Evolutionary conservation across 2,329 filamentous ascomycete species (phyloP), one percentile per base, ranked within the genome.

Genomic region (Akanthomyces uredinophilus): DNA sequence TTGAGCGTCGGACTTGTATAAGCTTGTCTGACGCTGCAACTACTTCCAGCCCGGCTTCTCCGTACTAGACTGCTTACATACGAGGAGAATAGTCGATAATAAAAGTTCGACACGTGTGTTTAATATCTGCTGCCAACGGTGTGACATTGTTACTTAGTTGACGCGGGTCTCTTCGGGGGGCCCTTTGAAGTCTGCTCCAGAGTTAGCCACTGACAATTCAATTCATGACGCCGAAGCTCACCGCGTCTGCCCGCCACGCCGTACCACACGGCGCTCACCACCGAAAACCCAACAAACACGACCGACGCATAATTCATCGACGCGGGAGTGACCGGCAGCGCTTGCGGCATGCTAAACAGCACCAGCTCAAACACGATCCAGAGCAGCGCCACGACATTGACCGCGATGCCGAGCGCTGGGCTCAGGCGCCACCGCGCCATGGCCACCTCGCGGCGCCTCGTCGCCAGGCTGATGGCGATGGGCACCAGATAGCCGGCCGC

Each of bases 231-330:
- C n/a, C 14, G 6, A 29, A 35, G 32, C 75, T 70, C 69, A 82
- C 81, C 76, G 71, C 80, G 83, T 55, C 77, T 74, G 52, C 81
- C 82, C 71, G 82, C 78, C 7, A 80, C 66, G 0, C 71, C 66
- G 69, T 84, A 85, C 81, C 81, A 85, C 7, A 75, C 65, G 0
- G 74, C 78, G 20, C 76, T 75, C 35, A 83, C 71, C 4, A 68
- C 68, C 67, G 77, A 72, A 62, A 85, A 82, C 0, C 81, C 82
- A 0, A 81, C 76, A 64, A 87, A 81, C 2, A 87, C 83, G 1
- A 85, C 83, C 47, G 77, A 77, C 2, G 83, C 82, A 67, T 86
- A 86, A 65, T 85, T 83, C 80, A 83, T 83, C 46, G 73, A 76
- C 1, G 72, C 72, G 10, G 71, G 66, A 1, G 75, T 80, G 16